Base-by-base conservation (phyloP, 2,329 filamentous ascomycete species). In the Fusarium brevicatenulatum region DNA sequence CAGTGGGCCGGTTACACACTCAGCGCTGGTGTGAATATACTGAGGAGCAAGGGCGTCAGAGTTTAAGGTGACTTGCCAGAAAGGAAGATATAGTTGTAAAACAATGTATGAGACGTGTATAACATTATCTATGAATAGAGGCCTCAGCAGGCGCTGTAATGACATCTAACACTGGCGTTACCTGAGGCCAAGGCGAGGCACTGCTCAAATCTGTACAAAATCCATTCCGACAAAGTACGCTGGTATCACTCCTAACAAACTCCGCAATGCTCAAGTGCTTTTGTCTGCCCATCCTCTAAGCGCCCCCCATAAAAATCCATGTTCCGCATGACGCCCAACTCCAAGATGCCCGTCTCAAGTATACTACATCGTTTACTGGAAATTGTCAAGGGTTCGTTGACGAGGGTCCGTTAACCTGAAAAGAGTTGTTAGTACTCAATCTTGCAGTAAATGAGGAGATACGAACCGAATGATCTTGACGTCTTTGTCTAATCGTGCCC, bases 1-100 rank as follows among this genome's bases (percentile, higher is more conserved):
- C 88, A 95, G 79, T 98, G 94, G 91, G 82, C 92, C n/a, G 91
- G 92, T 10, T 98, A 97, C 81, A 94, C 94, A 53, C 91, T 91
- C 7, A 89, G 89, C 61, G 93, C 93, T 10, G 88, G 91, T 21
- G 82, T 98, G 63, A 97, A 97, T 78, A 87, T 97, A 57, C 84
- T 97, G 74, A 89, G 95, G 83, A 98, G 94, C 82, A 97, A 95
- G 84, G 95, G 95, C 2, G 85, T 95, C 72, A 91, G 92, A 79
- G 90, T 98, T 81, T 97, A 82, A 86, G 39, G 19, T 40, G 36
- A 4, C 8, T 46, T 19, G 18, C 32, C 28, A 23, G 60, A 36
- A 39, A 23, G 52, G 52, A 54, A 57, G 37, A 65, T 42, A 19
- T 53, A 30, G 50, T 46, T 78, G 76, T 78, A 77, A 43, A 70